Evolutionary conservation across 495 filamentous ascomycete species (phyloP).

Genomic region (Choiromyces venosus): DNA sequence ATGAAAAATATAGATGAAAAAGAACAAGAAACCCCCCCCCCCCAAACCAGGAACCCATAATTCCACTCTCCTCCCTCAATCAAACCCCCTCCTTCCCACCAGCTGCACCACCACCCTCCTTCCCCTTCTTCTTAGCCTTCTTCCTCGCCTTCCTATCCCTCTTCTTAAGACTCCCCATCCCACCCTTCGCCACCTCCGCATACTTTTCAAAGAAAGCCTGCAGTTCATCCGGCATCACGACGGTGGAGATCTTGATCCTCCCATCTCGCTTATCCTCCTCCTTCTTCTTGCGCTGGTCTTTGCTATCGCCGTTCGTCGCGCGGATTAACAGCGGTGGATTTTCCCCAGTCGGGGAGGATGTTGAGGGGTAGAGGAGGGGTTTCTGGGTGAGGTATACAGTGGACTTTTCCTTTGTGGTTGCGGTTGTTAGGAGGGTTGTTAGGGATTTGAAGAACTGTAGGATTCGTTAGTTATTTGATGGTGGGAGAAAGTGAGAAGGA

Average conservation of each 20-base stretch:
- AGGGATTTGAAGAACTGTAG: slow-evolving; percentile 81
- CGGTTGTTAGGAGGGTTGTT: slow-evolving; percentile 62
- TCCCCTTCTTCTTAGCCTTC: background rate
- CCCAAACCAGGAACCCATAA: too few relatives aligned
- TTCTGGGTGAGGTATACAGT: slow-evolving; percentile 84
- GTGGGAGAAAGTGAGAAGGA: background rate
- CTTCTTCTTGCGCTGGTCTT: slow-evolving; percentile 44
- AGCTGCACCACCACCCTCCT: background rate
- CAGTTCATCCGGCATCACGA: slow-evolving; percentile 68
- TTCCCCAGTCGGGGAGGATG: slow-evolving; percentile 29
- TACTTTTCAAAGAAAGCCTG: slow-evolving; percentile 79
- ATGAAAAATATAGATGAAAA: background rate
- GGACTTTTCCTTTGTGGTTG: slow-evolving; percentile 64
- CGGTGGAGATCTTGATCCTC: slow-evolving; percentile 68
- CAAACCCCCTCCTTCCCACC: slow-evolving; percentile 1
- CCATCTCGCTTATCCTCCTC: slow-evolving; percentile 8
- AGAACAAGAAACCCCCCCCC: background rate
- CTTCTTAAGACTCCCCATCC: slow-evolving; percentile 85
- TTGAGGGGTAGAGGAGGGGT: slow-evolving; percentile 22
- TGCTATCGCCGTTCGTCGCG: slow-evolving; percentile 67
- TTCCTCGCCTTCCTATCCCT: slow-evolving; percentile 60
- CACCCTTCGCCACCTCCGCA: slow-evolving; percentile 84
- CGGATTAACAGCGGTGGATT: slow-evolving; percentile 67
- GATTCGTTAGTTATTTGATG: slow-evolving; percentile 7
- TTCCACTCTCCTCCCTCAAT: background rate